These are phyloP conservation scores for Porcisia hertigi DNA, from an alignment of 208 protist genomes.

Conservation along the genomic window DNA sequence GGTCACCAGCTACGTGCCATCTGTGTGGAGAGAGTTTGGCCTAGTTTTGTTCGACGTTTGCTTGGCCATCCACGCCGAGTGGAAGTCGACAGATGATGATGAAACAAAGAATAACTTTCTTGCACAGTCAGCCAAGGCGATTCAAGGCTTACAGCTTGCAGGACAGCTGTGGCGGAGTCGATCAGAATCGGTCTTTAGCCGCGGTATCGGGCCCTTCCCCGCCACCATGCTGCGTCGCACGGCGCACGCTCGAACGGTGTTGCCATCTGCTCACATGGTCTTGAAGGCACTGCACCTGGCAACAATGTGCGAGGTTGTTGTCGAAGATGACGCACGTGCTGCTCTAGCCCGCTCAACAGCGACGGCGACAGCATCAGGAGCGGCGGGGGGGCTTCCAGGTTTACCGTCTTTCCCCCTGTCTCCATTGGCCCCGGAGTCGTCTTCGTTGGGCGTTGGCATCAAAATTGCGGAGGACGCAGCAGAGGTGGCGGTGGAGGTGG, in stretches of 20 bases:
- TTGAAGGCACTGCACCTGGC: constrained; percentile 81
- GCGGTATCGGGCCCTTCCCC: constrained; percentile 72
- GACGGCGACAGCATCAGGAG: no score
- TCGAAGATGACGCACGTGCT: constrained; percentile 19
- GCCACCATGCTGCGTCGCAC: constrained; percentile 55
- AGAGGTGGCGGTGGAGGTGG: background rate
- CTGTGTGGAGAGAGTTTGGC: constrained; percentile 87
- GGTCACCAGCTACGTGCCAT: constrained; percentile 45
- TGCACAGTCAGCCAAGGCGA: constrained; percentile 75
- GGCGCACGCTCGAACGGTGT: constrained; percentile 64
- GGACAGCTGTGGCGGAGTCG: constrained; percentile 73
- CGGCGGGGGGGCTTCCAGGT: background rate
- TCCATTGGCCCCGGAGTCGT: background rate
- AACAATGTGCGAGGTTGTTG: constrained; percentile 47
- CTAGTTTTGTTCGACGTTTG: constrained; percentile 87
- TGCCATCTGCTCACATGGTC: constrained; percentile 71
- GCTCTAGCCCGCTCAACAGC: background rate
- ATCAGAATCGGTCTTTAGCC: constrained; percentile 39
- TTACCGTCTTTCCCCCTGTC: background rate
- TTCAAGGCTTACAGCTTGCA: constrained; percentile 75
- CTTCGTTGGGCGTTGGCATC: background rate
- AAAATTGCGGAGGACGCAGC: background rate
- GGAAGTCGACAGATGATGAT: constrained; percentile 53
- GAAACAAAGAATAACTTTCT: constrained; percentile 83
- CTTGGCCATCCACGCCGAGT: constrained; percentile 84